A percentile compares a stretch with the other conserved stretches of the same genome.
Evolutionary conservation across 768 basidiomycete species (phyloP).

Genomic region (Hemileccinum impolitum): DNA sequence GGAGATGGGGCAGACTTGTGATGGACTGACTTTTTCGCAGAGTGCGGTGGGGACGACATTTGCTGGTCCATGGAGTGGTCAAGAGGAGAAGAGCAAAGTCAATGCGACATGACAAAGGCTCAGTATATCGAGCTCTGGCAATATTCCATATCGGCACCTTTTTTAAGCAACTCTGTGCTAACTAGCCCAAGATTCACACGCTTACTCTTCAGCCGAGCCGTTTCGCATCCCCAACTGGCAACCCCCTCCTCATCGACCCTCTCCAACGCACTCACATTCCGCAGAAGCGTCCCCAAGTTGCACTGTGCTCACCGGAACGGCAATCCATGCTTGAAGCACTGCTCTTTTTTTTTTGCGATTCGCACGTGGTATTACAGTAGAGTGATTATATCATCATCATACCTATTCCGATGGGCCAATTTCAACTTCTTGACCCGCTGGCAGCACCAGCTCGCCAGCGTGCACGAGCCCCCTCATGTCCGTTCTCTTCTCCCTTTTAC

Average conservation of each 20-base stretch:
- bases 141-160: slow-evolving; percentile 39
- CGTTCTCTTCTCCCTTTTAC: slow-evolving; percentile 5
- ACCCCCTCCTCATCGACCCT: too few species aligned
- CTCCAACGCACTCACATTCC: too few species aligned
- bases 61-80: slow-evolving; percentile 26
- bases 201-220: slow-evolving; percentile 6
- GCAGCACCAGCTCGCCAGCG: slow-evolving; percentile 7
- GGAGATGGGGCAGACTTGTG: slow-evolving; percentile 12
- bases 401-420: slow-evolving; percentile 21
- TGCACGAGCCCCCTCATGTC: slow-evolving; percentile 19
- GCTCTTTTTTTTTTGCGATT: slow-evolving; percentile 9
- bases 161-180: slow-evolving; percentile 32
- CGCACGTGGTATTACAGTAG: slow-evolving; percentile 15
- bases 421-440: slow-evolving; percentile 18
- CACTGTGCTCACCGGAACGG: too few species aligned
- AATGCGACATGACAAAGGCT: slow-evolving; percentile 38
- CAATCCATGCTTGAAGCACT: too few species aligned
- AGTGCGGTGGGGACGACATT: slow-evolving; percentile 13
- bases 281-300: too few species aligned
- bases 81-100: slow-evolving; percentile 30
- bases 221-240: too few species aligned
- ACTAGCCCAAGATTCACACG: slow-evolving; percentile 30
- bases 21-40: slow-evolving; percentile 9
- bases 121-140: slow-evolving; percentile 38
- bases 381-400: slow-evolving; percentile 30